Evolutionary conservation across 106 monocot genomes (phyloP), one percentile per base, ranked within the genome.

Genomic region (Amphibolis antarctica): DNA sequence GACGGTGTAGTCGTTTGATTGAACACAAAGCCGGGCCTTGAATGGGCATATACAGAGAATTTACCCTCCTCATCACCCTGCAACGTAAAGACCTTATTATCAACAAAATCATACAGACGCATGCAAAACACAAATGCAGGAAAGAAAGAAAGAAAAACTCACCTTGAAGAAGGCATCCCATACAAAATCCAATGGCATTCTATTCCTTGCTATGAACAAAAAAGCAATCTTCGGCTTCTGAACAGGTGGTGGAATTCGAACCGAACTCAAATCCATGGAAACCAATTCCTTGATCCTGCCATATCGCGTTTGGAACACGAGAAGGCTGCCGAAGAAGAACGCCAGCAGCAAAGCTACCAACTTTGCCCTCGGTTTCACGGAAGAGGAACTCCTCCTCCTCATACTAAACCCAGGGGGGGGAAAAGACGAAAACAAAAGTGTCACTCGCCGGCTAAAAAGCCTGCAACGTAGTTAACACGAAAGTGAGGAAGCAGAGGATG

Each of bases 91-190:
- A 63, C 1, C 45, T 14, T 21, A 7, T 10, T 25, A 22, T 22
- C 24, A 59, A 59, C 29, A 31, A 25, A 59, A 36, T 36, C 4
- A 7, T 4, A 36, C 36, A 36, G 7, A 2, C 36, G 36, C 36
- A 25, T 11, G 19, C 12, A 45, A 45, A 25, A n/a, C 5, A 29
- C 28, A 4, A 30, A 59, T 5, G 17, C 31, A 27, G 19, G 24
- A 29, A 10, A 18, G 26, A 63, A 44, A 15, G 6, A 42, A 61
- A 50, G 45, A 24, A 46, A 0, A 10, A 49, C 5, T 36, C 3
- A 96, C 96, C 76, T 80, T 66, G 69, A 98, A 87, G 71, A 98
- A 98, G 28, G 71, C 76, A 67, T 90, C 84, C 96, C 96, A 98
- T 53, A 88, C 69, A 44, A 83, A 28, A 18, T 98, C 96, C 46